These are phyloP conservation scores for Coemansia sp. DNA, from an alignment of 192 early-diverging fungal species.

Conservation along the genomic window DNA sequence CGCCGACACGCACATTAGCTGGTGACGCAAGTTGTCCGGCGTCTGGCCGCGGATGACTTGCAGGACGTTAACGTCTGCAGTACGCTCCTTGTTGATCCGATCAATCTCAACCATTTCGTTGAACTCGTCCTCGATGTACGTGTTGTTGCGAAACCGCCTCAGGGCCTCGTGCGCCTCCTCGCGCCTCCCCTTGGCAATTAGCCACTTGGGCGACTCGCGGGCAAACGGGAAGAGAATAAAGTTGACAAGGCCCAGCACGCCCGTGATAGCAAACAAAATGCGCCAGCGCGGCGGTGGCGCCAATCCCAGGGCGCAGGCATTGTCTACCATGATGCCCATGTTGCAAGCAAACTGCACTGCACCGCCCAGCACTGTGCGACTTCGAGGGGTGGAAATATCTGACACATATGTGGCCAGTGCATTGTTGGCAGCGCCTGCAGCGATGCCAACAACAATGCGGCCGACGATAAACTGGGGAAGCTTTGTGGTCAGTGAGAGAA, in stretches of 20 bases:
- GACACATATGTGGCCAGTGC: conserved; percentile 69
- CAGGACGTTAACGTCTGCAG: conserved; percentile 44
- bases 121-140: conserved; percentile 61
- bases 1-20: conserved; percentile 61
- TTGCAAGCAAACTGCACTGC: conserved; percentile 73
- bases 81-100: conserved; percentile 33
- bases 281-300: conserved; percentile 67
- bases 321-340: conserved; percentile 72
- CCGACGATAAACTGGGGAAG: conserved; percentile 69
- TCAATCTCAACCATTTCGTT: conserved; percentile 59
- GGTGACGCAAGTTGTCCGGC: conserved; percentile 55
- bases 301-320: conserved; percentile 61
- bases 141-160: conserved; percentile 51
- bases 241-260: conserved; percentile 56
- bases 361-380: conserved; percentile 68
- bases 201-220: conserved; percentile 74
- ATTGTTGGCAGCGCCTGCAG: conserved; percentile 63
- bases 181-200: conserved; percentile 59
- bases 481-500: conserved; percentile 61
- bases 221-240: conserved; percentile 62
- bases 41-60: conserved; percentile 54
- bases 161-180: conserved; percentile 59
- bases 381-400: conserved; percentile 68
- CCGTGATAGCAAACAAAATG: conserved; percentile 61
- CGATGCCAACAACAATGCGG: conserved; percentile 68